Percentiles rank a stretch among this genome's conserved stretches.
These are phyloP conservation scores for Trichoderma virens DNA, from an alignment of 495 filamentous ascomycete genomes.

Conservation along the genomic window DNA sequence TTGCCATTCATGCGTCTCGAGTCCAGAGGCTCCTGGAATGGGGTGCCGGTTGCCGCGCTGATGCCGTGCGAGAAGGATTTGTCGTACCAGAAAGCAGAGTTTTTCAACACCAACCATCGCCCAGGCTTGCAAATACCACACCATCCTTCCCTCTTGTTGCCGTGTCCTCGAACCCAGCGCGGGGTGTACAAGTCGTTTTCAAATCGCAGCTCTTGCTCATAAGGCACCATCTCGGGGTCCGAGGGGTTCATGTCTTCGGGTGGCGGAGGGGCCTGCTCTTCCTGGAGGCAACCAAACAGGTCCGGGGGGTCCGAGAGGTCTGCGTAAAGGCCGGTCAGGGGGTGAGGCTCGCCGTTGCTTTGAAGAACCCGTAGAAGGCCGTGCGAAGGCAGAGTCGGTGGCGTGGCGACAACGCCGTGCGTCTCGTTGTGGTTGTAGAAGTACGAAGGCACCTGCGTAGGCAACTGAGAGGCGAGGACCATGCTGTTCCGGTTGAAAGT, in stretches of 20 bases:
- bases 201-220: slow-evolving; percentile 71
- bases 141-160: slow-evolving; percentile 79
- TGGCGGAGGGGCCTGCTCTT: slow-evolving; percentile 60
- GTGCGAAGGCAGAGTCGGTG: slow-evolving; percentile 50
- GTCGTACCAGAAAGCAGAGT: slow-evolving; percentile 82
- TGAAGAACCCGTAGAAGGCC: slow-evolving; percentile 61
- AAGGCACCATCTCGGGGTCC: slow-evolving; percentile 60
- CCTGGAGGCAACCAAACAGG: slow-evolving; percentile 60
- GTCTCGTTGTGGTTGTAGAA: slow-evolving; percentile 33
- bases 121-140: slow-evolving; percentile 78
- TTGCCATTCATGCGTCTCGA: slow-evolving; percentile 70
- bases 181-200: slow-evolving; percentile 73
- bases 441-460: slow-evolving; percentile 28
- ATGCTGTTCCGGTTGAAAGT: slow-evolving; percentile 36
- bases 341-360: slow-evolving; percentile 58
- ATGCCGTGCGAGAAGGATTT: slow-evolving; percentile 78
- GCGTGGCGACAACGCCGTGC: slow-evolving; percentile 34
- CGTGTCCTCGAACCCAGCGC: slow-evolving; percentile 68
- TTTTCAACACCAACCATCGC: slow-evolving; percentile 74
- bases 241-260: slow-evolving; percentile 67
- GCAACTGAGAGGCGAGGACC: slow-evolving; percentile 38
- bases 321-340: slow-evolving; percentile 52
- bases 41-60: slow-evolving; percentile 64
- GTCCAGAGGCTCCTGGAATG: slow-evolving; percentile 65
- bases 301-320: slow-evolving; percentile 64